These are phyloP conservation scores for Entomortierella lignicola DNA, from an alignment of 192 early-diverging fungal genomes.

Conservation along the genomic window DNA sequence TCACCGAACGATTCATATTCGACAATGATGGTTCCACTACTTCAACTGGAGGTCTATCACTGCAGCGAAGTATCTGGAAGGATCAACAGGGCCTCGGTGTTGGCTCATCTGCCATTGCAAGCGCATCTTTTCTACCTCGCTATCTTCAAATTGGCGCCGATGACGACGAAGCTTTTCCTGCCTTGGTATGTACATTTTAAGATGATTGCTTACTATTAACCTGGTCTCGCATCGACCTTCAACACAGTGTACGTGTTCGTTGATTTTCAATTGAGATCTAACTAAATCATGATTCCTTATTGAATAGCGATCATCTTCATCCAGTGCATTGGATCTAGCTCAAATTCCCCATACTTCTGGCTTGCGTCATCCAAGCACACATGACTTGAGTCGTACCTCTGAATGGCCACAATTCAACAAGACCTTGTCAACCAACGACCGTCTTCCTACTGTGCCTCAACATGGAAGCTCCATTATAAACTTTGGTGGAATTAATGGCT, in stretches of 20 bases:
- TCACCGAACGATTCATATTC: constrained; percentile 58
- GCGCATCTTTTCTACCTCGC: constrained; percentile 51
- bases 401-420: constrained; percentile 59
- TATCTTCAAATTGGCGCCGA: constrained; percentile 56
- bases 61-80: constrained; percentile 48
- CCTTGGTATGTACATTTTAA: constrained; percentile 36
- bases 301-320: constrained; percentile 56
- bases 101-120: constrained; percentile 26
- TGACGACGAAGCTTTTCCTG: constrained; percentile 59
- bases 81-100: constrained; percentile 38
- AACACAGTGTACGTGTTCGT: not conserved
- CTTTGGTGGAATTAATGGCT: constrained; percentile 21
- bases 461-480: constrained; percentile 46
- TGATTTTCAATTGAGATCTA: not conserved
- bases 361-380: constrained; percentile 46
- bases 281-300: too few relatives aligned
- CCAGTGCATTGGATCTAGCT: constrained; percentile 59
- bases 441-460: constrained; percentile 29
- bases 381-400: constrained; percentile 54
- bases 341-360: constrained; percentile 48
- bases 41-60: constrained; percentile 15
- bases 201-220: not conserved
- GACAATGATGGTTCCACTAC: constrained; percentile 46
- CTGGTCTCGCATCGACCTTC: not conserved
- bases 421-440: constrained; percentile 14